Evolutionary conservation across 1,284 basidiomycete species (phyloP), one percentile per base, ranked within the genome.

Genomic region (Coniferiporia sulphurascens): DNA sequence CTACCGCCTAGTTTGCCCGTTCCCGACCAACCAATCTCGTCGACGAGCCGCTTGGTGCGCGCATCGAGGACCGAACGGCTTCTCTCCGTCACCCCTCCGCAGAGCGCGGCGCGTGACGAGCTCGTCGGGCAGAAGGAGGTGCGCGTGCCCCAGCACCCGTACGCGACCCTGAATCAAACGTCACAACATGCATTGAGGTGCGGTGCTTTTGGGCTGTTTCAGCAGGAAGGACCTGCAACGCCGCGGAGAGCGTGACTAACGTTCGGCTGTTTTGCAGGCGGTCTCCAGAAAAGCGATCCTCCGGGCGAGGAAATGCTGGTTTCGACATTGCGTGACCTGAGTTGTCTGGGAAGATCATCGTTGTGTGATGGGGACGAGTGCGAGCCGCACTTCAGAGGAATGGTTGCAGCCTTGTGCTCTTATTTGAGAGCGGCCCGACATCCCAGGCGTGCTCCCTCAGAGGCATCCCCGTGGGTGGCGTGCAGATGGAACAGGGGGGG

Each of bases 101-200:
- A 56, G 41, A 60, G 59, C 48, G 48, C 59, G n/a, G 53, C 54
- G 21, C 34, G 59, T 12, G 59, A 60, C 21, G 59, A 60, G 35
- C 34, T 27, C 35, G 45, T 32, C 17, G 56, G 52, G 13, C 38
- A 22, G 41, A 46, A 44, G 43, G 22, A 44, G 32, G 45, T 58
- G 57, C 21, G 46, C 10, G 51, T 59, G 15, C 58, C 58, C 38
- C 43, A 48, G 48, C 58, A 55, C 48, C 58, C 58, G 19, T 59
- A 59, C 38, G 58, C 52, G 45, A 34, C 58, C 52, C 48, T 59
- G 56, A 44, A 56, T 56, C 54, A 56, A 19, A 48, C 54, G 34
- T 41, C 35, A 17, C 54, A 13, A 56, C 54, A 56, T 8, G 27
- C 10, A 34, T 46, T 48, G 45, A 56, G 46, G 32, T 48, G 21